Percentiles rank a stretch among this genome's conserved stretches.
These are phyloP conservation scores for Leucocoprinus birnbaumii DNA, from an alignment of 768 basidiomycete species.

Conservation along the genomic window DNA sequence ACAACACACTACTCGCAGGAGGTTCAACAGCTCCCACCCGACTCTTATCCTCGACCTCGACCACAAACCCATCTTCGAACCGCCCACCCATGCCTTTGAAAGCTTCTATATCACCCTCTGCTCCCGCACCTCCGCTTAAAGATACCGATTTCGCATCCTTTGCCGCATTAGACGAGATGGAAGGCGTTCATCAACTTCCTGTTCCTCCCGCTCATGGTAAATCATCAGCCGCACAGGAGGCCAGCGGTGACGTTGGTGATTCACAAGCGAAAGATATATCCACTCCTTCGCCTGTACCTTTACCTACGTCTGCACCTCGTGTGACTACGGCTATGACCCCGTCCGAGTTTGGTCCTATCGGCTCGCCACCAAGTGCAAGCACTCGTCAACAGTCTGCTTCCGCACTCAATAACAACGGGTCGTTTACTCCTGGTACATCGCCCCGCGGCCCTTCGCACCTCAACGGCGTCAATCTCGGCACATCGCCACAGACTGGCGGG, in stretches of 20 bases:
- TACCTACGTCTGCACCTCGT: slow-evolving; percentile 58
- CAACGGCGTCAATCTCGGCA: slow-evolving; percentile 30
- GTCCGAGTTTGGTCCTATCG: slow-evolving; percentile 78
- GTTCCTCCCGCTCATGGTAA: slow-evolving; percentile 40
- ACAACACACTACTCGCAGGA: slow-evolving; percentile 40
- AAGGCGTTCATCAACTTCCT: slow-evolving; percentile 42
- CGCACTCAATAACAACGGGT: slow-evolving; percentile 30
- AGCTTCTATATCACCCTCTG: slow-evolving; percentile 70
- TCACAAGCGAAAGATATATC: too few species aligned
- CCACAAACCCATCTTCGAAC: slow-evolving; percentile 28
- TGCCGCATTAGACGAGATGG: slow-evolving; percentile 58
- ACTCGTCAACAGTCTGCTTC: slow-evolving; percentile 27
- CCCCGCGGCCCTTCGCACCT: slow-evolving; percentile 35
- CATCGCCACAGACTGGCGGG: slow-evolving; percentile 27
- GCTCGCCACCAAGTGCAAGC: slow-evolving; percentile 62
- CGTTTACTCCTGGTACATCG: slow-evolving; percentile 58
- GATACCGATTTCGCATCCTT: slow-evolving; percentile 75
- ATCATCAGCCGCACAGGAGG: slow-evolving; percentile 13
- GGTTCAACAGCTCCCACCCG: slow-evolving; percentile 74
- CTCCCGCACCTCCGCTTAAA: slow-evolving; percentile 74
- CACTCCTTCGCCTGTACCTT: slow-evolving; percentile 39
- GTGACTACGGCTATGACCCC: slow-evolving; percentile 35
- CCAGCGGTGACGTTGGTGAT: slow-evolving; percentile 8
- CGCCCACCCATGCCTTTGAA: slow-evolving; percentile 69
- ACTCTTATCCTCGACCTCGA: slow-evolving; percentile 22